phyloP scores from a whole-genome alignment of 169 alveolate genomes.

The Cyclospora cayetanensis region DNA sequence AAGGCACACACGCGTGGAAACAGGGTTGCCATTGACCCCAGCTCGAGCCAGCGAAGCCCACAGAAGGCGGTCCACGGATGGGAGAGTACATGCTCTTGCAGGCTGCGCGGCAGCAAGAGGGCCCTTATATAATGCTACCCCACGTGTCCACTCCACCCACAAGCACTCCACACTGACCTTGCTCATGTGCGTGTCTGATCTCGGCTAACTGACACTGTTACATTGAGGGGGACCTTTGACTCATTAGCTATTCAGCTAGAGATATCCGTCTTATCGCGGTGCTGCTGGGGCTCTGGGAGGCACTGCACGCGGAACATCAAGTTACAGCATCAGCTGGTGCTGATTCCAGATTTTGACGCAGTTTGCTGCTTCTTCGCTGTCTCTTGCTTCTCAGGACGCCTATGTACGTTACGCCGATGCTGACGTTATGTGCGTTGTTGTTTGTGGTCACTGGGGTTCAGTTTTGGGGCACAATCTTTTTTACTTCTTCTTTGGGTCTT shows the following conservation, averaged over 20 bases:
- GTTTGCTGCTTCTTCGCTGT: not conserved
- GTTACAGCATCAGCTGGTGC: not conserved
- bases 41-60: not conserved
- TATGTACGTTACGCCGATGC: constrained; percentile 57
- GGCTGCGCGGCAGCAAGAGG: not conserved
- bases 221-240: too few relatives aligned
- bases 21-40: not conserved
- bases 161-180: not conserved
- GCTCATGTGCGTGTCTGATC: not conserved
- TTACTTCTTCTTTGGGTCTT: constrained; percentile 33
- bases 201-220: not conserved
- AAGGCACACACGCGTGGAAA: not conserved
- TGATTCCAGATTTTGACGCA: not conserved
- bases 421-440: constrained; percentile 70
- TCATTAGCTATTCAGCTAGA: too few relatives aligned
- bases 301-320: too few relatives aligned
- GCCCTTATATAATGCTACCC: not conserved
- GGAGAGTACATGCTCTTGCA: not conserved
- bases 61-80: not conserved
- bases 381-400: constrained; percentile 36
- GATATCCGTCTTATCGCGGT: too few relatives aligned
- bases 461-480: constrained; percentile 66
- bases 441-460: constrained; percentile 75
- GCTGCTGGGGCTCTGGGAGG: too few relatives aligned
- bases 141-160: not conserved